These are phyloP conservation scores for Monascus purpureus DNA, from an alignment of 495 filamentous ascomycete genomes.

Conservation along the genomic window DNA sequence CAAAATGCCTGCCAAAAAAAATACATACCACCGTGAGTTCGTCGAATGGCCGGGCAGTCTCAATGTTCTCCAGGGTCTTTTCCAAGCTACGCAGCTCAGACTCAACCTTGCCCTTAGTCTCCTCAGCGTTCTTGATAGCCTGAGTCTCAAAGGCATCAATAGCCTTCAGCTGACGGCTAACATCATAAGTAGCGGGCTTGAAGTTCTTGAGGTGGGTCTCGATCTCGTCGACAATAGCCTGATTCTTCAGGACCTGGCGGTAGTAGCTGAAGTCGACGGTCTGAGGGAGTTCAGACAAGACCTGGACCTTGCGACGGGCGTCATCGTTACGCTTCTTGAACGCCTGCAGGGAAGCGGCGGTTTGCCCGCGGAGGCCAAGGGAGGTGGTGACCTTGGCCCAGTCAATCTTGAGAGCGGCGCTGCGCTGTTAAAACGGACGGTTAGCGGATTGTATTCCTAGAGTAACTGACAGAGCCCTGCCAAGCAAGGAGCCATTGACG, in stretches of 20 bases:
- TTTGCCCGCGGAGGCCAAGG: slow-evolving; percentile 92
- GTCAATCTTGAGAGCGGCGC: slow-evolving; percentile 98
- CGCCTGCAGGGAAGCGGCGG: slow-evolving; percentile 70
- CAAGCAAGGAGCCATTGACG: slow-evolving; percentile 26
- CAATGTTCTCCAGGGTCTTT: slow-evolving; percentile 92
- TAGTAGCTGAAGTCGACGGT: slow-evolving; percentile 86
- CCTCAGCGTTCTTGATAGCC: slow-evolving; percentile 90
- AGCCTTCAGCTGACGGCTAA: slow-evolving; percentile 82
- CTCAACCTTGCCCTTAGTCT: slow-evolving; percentile 90
- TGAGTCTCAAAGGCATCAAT: slow-evolving; percentile 96
- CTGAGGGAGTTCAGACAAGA: slow-evolving; percentile 65
- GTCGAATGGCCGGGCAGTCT: slow-evolving; percentile 89
- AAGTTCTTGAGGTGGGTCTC: slow-evolving; percentile 83
- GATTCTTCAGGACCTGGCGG: slow-evolving; percentile 86
- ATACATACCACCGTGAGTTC: slow-evolving; percentile 95
- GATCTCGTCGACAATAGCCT: slow-evolving; percentile 85
- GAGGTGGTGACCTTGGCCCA: slow-evolving; percentile 84
- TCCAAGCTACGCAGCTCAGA: slow-evolving; percentile 80
- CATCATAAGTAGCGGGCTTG: slow-evolving; percentile 84
- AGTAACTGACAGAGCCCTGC: too few relatives aligned
- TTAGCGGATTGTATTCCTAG: slow-evolving; percentile 21
- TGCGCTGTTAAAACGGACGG: slow-evolving; percentile 50
- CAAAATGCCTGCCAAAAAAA: too few relatives aligned
- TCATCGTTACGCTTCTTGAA: slow-evolving; percentile 99
- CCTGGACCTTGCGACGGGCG: slow-evolving; percentile 77